Evolutionary conservation across 305 asterid species (phyloP), one percentile per base, ranked within the genome.

Genomic region (Fraxinus ornus): DNA sequence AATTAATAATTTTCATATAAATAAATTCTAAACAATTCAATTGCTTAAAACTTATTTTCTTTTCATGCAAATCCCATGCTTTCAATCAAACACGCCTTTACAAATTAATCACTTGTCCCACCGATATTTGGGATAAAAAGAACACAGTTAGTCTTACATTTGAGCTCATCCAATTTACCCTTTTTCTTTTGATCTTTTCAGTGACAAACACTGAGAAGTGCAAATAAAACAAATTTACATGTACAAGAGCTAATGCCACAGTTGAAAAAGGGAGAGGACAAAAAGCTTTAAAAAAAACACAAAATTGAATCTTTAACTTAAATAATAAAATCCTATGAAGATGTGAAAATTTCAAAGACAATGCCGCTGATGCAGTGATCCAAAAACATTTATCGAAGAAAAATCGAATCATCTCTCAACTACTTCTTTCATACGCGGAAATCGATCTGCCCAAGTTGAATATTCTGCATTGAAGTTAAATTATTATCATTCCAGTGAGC

Each of bases 371-470:
- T 70, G 75, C 37, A 70, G 75, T 13, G 75, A 30, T 33, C 75
- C 21, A 7, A 70, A 28, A 6, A 28, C 41, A 70, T 70, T 70
- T 70, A 70, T 71, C 2, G 19, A 28, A 70, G 24, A 70, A 12
- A 13, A 28, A 12, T 13, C 32, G 12, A 70, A 70, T 90, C 86
- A 89, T 86, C 89, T 79, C 89, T 90, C 97, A 32, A 90, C 89
- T 77, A 79, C 82, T 84, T 86, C 83, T 84, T 86, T 91, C 81
- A 94, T 89, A 62, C 5, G 84, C 22, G 98, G 95, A 84, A 89
- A 94, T 81, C 91, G 92, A 81, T 90, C 90, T 28, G 89, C 91
- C 98, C 98, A 93, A 76, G 89, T 85, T 33, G 89, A 90, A 88
- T 91, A 94, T 72, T 93, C 97, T 92, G 90, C 86, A 81, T 76